Evolutionary conservation across 2,329 filamentous ascomycete species (phyloP), one percentile per base, ranked within the genome.

Genomic region (Phaeoacremonium minimum): DNA sequence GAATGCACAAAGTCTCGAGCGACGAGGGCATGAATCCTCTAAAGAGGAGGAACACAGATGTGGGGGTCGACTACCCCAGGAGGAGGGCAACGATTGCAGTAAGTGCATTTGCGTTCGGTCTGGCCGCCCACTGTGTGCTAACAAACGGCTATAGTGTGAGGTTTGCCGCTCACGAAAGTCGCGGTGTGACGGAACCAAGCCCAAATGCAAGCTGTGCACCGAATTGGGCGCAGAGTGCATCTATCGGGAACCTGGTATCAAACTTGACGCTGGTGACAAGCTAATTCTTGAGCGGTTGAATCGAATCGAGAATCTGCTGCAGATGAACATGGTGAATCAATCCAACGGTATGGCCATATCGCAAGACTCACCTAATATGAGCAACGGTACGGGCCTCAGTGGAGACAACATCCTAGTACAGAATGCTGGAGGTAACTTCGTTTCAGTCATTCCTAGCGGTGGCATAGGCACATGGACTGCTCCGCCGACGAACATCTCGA

Each of bases 191-290:
- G 85, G 85, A 36, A 83, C 75, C 8, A 81, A 87, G 48, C 87
- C 87, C 30, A 91, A 89, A 60, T 93, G 87, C 65, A 85, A 87
- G 58, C 78, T 93, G 22, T 93, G 87, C 62, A 80, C 83, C 8
- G 87, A 91, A 56, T 69, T 91, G 28, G 85, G 86, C 37, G 87
- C 85, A 30, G 85, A 91, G 45, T 93, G 87, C 59, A 75, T 90
- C 46, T 93, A 93, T 58, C 77, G 87, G 45, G 87, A 93, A 56
- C 87, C 87, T 6, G 86, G 86, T 4, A 87, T 91, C 67, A 93
- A 93, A 63, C 75, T 93, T 8, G 87, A 93, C 56, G 85, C 86
- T 22, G 87, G 87, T 46, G 87, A 91, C 66, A 91, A 90, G 63
- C 69, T 93, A 38, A 93, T 93, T 43, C 66, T 93, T 26, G 87